phyloP scores from a whole-genome alignment of 495 filamentous ascomycete genomes.

The Barbatosphaeria neglecta region DNA sequence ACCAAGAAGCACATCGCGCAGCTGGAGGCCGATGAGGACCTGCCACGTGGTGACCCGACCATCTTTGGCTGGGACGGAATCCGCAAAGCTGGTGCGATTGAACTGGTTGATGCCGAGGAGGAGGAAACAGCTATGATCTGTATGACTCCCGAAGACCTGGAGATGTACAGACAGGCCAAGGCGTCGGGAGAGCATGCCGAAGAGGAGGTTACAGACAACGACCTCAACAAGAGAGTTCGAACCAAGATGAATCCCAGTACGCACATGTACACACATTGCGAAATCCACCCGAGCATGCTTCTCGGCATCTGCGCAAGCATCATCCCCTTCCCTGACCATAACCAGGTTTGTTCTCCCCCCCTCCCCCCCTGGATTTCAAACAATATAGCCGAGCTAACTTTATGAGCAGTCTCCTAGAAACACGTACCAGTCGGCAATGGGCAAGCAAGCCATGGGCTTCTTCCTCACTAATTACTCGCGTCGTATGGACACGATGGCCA shows the following conservation, averaged over 20 bases:
- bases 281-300: slow-evolving; percentile 99
- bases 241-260: slow-evolving; percentile 70
- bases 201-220: slow-evolving; percentile 19
- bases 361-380: not conserved
- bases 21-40: slow-evolving; percentile 39
- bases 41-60: slow-evolving; percentile 45
- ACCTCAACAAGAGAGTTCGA: slow-evolving; percentile 66
- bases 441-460: slow-evolving; percentile 99
- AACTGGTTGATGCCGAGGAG: slow-evolving; percentile 95
- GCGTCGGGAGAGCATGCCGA: slow-evolving; percentile 40
- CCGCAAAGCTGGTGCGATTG: slow-evolving; percentile 67
- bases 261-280: slow-evolving; percentile 91
- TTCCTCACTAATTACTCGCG: slow-evolving; percentile 92
- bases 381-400: not conserved
- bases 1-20: slow-evolving; percentile 73
- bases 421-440: slow-evolving; percentile 99
- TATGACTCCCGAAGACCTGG: slow-evolving; percentile 94
- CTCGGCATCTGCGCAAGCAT: slow-evolving; percentile 96
- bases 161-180: slow-evolving; percentile 44
- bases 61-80: slow-evolving; percentile 83
- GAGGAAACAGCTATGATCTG: slow-evolving; percentile 98
- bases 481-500: slow-evolving; percentile 98
- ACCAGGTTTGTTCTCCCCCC: slow-evolving; percentile 46
- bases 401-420: slow-evolving; percentile 64
- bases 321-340: slow-evolving; percentile 99